Conservation (phyloP, 2,329 filamentous ascomycete species). For the Colletotrichum lini region DNA sequence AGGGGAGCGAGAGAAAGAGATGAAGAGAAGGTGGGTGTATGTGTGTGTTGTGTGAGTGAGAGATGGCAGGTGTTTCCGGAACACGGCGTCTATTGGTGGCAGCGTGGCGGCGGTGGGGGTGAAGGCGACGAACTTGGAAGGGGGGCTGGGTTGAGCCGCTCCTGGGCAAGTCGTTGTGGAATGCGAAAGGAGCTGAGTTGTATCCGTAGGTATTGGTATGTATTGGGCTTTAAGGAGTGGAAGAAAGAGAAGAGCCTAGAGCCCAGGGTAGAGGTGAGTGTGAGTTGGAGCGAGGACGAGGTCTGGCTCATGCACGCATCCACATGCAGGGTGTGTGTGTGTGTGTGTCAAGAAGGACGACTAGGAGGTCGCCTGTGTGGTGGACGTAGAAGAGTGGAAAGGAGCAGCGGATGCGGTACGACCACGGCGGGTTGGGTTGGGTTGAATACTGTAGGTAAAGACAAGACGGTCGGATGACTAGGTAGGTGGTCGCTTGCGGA, state of each 20-base stretch:
- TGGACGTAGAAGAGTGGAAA: too few species aligned
- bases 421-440: too few species aligned
- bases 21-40: too few species aligned
- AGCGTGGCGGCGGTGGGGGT: conserved; percentile 13
- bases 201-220: not conserved
- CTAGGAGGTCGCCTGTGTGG: too few species aligned
- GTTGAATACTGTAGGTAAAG: too few species aligned
- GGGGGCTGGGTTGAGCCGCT: conserved; percentile 9
- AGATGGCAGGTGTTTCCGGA: conserved; percentile 42
- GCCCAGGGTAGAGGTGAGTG: conserved; percentile 5
- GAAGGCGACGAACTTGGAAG: conserved; percentile 1
- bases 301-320: conserved; percentile 29
- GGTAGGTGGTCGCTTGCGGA: too few species aligned
- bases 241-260: not conserved
- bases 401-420: too few species aligned
- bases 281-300: conserved; percentile 26
- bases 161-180: conserved; percentile 3
- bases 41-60: too few species aligned
- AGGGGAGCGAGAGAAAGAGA: conserved; percentile 9
- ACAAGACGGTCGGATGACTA: too few species aligned
- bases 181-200: conserved; percentile 2
- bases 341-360: not conserved
- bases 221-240: conserved; percentile 31
- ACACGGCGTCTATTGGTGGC: conserved; percentile 42
- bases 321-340: not conserved